Evolutionary conservation across 306 rosid genomes (phyloP), one percentile per base, ranked within the genome.

Genomic region (Astragalus membranaceus): DNA sequence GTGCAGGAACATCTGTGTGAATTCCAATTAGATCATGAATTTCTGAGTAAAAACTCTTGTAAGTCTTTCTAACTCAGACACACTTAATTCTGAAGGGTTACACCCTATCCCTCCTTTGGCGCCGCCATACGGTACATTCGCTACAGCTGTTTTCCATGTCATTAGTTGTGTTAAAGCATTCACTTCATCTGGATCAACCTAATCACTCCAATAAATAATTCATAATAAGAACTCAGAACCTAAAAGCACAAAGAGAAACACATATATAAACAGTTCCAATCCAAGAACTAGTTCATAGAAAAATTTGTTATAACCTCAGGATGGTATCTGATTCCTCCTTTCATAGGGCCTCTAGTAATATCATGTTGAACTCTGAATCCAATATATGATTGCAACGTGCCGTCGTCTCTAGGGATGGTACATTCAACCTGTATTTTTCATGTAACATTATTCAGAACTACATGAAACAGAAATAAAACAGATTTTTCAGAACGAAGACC

Each of bases 61-160:
- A n/a, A n/a, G n/a, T n/a, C n/a, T n/a, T n/a, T n/a, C n/a, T n/a
- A n/a, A n/a, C n/a, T n/a, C n/a, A n/a, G 98, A 88, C 12, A 62
- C 5, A 60, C 92, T 94, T 72, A 94, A 44, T 11, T 88, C 82
- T 50, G 83, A 51, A 1, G 98, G 98, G 82, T 84, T 42, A 48
- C 97, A 90, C 33, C 98, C 98, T 77, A 94, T 94, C 49, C 98
- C 98, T 32, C 98, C 98, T 74, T 94, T 94, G 59, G 97, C 98
- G 72, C 98, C 98, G n/a, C 98, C 98, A 14, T 94, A 94, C 0
- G 98, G 98, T 75, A 94, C 81, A 39, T 88, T 94, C 49, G 98
- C 97, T 6, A 94, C 98, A 0, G 98, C 98, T 35, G 98, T 94
- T 86, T 94, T 94, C 98, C 98, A 94, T 41, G 98, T 94, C 98